Base-by-base conservation (phyloP, 2,329 filamentous ascomycete genomes). In the Neopestalotiopsis sp. region DNA sequence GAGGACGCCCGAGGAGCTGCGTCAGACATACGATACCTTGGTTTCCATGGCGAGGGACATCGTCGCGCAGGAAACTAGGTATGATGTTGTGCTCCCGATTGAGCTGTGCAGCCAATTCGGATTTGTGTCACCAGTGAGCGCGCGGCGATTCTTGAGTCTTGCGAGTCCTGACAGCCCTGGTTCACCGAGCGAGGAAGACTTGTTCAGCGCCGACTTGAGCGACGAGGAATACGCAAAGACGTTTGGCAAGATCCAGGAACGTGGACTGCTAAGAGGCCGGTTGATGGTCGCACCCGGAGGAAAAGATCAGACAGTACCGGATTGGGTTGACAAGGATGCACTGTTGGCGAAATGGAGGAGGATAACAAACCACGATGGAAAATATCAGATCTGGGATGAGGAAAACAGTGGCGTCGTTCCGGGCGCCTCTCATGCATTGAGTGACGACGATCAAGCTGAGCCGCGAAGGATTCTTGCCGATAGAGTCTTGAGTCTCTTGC, bases 131-230 rank as follows among this genome's bases (percentile, higher is more conserved):
- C 62, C 62, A 34, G 40, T 65, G 20, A 65, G 62, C 24, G 14
- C 38, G 10, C 14, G 62, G 30, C n/a, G 62, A 24, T 65, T 65
- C n/a, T 17, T 65, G 13, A 65, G 40, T 13, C 62, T 65, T 5
- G 62, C 45, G 14, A 65, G 62, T 12, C 62, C 62, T 5, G 62
- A 65, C 20, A 65, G 62, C 38, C 62, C 62, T 14, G 28, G 30
- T 4, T 49, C 62, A 9, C 62, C 62, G 10, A 40, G 40, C 20
- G 62, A 65, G 20, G 62, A 65, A 4, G 62, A 65, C 34, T 20
- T 49, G 13, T 65, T 65, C 62, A 65, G 62, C 34, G n/a, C 62
- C 14, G 62, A 65, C 20, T 20, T 65, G 20, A 65, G 62, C 62
- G 62, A 65, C 17, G 62, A 65, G 20, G 32, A 65, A 40, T 40